Percentiles rank a stretch among this genome's conserved stretches.
phyloP scores from a whole-genome alignment of 1,139 yeast species.

The Magnusiomyces paraingens region DNA sequence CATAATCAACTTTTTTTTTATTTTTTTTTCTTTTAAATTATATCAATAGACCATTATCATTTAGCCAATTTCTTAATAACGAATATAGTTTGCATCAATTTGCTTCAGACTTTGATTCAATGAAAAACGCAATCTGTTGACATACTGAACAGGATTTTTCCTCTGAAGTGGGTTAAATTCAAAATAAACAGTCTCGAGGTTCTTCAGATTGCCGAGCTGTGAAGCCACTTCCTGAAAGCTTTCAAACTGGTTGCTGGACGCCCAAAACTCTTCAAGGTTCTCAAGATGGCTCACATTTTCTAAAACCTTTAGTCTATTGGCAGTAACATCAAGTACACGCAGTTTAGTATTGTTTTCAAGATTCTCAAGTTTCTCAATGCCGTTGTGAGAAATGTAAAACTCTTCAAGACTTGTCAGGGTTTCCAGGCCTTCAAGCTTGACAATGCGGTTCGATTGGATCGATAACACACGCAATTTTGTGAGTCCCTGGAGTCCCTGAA shows the following conservation, averaged over 20 bases:
- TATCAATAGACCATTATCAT: not conserved
- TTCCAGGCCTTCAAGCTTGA: slow-evolving; percentile 77
- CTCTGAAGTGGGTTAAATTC: slow-evolving; percentile 91
- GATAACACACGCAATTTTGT: slow-evolving; percentile 67
- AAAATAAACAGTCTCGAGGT: slow-evolving; percentile 81
- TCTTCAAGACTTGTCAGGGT: slow-evolving; percentile 69
- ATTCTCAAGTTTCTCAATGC: slow-evolving; percentile 67
- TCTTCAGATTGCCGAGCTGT: slow-evolving; percentile 56
- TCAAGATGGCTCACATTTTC: slow-evolving; percentile 60
- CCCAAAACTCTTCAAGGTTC: slow-evolving; percentile 87
- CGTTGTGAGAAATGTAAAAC: slow-evolving; percentile 82
- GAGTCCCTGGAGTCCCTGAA: slow-evolving; percentile 60
- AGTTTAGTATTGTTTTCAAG: slow-evolving; percentile 64
- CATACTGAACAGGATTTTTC: slow-evolving; percentile 68
- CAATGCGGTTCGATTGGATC: slow-evolving; percentile 79
- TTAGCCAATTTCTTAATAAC: slow-evolving; percentile 4
- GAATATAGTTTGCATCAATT: slow-evolving; percentile 77
- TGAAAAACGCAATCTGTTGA: slow-evolving; percentile 71
- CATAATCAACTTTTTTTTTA: no score
- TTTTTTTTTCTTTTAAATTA: no score
- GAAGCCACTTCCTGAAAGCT: slow-evolving; percentile 62
- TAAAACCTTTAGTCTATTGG: slow-evolving; percentile 57
- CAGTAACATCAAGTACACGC: slow-evolving; percentile 72
- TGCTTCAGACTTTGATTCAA: slow-evolving; percentile 71
- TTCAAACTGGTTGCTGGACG: slow-evolving; percentile 66